phyloP scores from a whole-genome alignment of 805 yeast genomes.

The Saturnispora quitensis region DNA sequence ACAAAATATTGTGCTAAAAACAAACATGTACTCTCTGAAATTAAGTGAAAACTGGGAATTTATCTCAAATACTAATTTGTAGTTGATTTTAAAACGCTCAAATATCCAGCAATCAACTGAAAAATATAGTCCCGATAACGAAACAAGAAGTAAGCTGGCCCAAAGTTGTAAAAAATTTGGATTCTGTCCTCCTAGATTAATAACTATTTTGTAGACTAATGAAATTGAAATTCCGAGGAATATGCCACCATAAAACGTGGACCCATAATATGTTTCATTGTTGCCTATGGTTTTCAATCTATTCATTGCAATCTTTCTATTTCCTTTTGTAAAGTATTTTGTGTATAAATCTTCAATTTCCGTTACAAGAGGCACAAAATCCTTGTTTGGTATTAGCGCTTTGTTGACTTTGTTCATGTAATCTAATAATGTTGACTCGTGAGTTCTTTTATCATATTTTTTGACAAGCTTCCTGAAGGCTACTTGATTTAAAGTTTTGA shows the following conservation, averaged over 20 bases:
- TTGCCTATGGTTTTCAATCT: conserved; percentile 44
- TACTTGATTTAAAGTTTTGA: conserved; percentile 66
- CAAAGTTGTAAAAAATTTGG: conserved; percentile 72
- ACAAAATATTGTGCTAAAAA: conserved; percentile 53
- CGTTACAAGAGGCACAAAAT: not conserved
- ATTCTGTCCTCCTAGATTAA: conserved; percentile 27
- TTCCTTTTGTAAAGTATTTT: conserved; percentile 55
- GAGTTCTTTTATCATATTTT: conserved; percentile 74
- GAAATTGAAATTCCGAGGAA: conserved; percentile 65
- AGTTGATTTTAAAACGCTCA: conserved; percentile 69
- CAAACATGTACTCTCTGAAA: conserved; percentile 51
- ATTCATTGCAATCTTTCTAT: conserved; percentile 64
- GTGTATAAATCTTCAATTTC: conserved; percentile 60
- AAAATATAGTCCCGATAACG: conserved; percentile 53
- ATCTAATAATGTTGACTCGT: conserved; percentile 31
- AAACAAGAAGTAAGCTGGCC: conserved; percentile 76
- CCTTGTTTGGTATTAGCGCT: conserved; percentile 24
- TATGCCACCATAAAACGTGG: conserved; percentile 55
- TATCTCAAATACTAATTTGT: conserved; percentile 85
- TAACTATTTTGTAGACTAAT: conserved; percentile 43
- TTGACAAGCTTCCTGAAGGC: conserved; percentile 85
- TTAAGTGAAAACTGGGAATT: conserved; percentile 58
- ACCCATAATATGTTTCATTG: conserved; percentile 31
- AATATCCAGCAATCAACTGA: conserved; percentile 65
- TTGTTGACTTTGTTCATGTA: conserved; percentile 51